These are phyloP conservation scores for Sanghuangporus weigelae DNA, from an alignment of 1,284 basidiomycete species.

Conservation along the genomic window DNA sequence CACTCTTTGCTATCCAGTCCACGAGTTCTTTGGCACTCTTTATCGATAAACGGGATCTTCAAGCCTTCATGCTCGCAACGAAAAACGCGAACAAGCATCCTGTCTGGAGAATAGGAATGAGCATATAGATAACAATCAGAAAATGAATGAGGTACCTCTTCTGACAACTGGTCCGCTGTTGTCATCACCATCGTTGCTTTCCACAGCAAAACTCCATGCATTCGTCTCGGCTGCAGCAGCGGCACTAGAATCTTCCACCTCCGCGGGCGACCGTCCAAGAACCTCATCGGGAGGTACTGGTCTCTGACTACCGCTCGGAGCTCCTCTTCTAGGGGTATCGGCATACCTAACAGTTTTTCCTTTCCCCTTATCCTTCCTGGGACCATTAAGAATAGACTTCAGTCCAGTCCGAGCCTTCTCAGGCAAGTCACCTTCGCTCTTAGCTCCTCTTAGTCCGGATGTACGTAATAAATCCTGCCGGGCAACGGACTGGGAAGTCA, in stretches of 20 bases:
- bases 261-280: conserved; percentile 45
- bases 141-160: conserved; percentile 43
- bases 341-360: conserved; percentile 26
- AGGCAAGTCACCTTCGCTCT: conserved; percentile 17
- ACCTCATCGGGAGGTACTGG: conserved; percentile 56
- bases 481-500: not conserved
- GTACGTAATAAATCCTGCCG: not conserved
- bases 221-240: conserved; percentile 39
- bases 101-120: conserved; percentile 42
- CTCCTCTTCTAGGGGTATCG: conserved; percentile 9
- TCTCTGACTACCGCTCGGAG: conserved; percentile 19
- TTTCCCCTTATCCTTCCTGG: conserved; percentile 27
- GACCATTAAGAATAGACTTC: conserved; percentile 9
- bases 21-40: conserved; percentile 53
- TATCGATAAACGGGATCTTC: conserved; percentile 59
- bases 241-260: conserved; percentile 55
- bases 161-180: conserved; percentile 35
- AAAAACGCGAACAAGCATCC: conserved; percentile 77
- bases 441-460: conserved; percentile 17
- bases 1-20: conserved; percentile 64
- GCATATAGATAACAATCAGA: not conserved
- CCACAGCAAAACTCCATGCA: not conserved
- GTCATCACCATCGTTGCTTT: conserved; percentile 31
- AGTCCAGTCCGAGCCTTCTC: conserved; percentile 1
- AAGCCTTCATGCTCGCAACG: conserved; percentile 53